Evolutionary conservation across 1,139 yeast genomes (phyloP).

Genomic region (Candida neerlandica): DNA sequence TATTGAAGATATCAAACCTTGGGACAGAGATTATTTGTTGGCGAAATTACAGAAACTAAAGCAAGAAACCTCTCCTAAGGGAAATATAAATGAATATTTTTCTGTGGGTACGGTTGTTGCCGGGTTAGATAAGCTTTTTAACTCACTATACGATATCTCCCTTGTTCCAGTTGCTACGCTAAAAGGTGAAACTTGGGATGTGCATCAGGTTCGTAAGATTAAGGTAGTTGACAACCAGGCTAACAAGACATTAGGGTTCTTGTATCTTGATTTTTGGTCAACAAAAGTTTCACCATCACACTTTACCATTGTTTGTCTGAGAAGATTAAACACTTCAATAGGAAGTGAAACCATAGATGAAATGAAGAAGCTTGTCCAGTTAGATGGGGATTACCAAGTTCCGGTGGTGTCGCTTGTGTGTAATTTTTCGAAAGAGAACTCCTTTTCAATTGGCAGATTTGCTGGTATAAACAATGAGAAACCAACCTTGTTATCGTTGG

Average conservation of each 20-base stretch:
- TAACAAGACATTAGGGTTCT: slow-evolving; percentile 36
- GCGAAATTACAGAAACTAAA: slow-evolving; percentile 20
- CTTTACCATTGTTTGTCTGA: slow-evolving; percentile 93
- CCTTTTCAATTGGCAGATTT: slow-evolving; percentile 25
- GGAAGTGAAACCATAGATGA: slow-evolving; percentile 29
- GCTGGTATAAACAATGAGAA: slow-evolving; percentile 26
- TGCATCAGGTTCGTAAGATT: slow-evolving; percentile 77
- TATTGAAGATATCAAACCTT: slow-evolving; percentile 62
- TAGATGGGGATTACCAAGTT: slow-evolving; percentile 65
- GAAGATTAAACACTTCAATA: slow-evolving; percentile 44
- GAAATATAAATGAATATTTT: slow-evolving; percentile 61
- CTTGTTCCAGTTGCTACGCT: slow-evolving; percentile 66
- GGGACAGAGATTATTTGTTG: slow-evolving; percentile 85
- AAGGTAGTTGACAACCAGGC: slow-evolving; percentile 53
- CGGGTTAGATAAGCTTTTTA: slow-evolving; percentile 75
- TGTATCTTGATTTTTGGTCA: slow-evolving; percentile 51
- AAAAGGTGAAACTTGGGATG: slow-evolving; percentile 86
- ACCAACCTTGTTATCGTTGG: slow-evolving; percentile 59
- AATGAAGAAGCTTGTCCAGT: slow-evolving; percentile 50
- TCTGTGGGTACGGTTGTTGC: slow-evolving; percentile 86
- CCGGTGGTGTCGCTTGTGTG: slow-evolving; percentile 92
- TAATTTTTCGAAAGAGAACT: slow-evolving; percentile 58
- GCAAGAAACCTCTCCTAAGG: slow-evolving; percentile 17
- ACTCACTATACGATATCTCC: slow-evolving; percentile 71
- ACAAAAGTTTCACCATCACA: slow-evolving; percentile 75